Evolutionary conservation across 2,329 filamentous ascomycete species (phyloP), one percentile per base, ranked within the genome.

Genomic region (Fusarium begoniae): DNA sequence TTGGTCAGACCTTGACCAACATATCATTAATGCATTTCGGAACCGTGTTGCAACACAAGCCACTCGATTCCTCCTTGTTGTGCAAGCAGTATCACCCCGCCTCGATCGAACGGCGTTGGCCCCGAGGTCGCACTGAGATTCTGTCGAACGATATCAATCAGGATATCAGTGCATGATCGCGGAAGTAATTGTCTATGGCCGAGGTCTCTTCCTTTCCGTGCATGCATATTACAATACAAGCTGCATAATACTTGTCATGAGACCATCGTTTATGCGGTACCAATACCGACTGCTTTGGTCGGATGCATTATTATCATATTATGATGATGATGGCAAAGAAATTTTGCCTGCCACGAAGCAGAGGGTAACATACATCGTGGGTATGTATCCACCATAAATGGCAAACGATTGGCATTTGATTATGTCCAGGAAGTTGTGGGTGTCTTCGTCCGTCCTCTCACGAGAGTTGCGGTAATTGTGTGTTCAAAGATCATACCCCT

Each of bases 51-150:
- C 41, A 48, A 48, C 55, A 68, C 48, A 41, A 58, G 43, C 48
- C 54, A 40, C 30, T 44, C 43, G 48, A 35, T 40, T 51, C 30
- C 56, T 66, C 43, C 41, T 68, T 48, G 37, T 62, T 54, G 47
- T 43, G 24, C 55, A 50, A 68, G 44, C 48, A 54, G 48, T 54
- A 72, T 72, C 67, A 69, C 62, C 59, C 44, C 59, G 50, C 62
- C 60, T 56, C 47, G 66, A 75, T 75, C 59, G 73, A 75, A 73
- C 50, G 59, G 63, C 38, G 66, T 50, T 60, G 56, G 43, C 57
- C 41, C 63, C 41, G 35, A 60, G 50, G 71, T 71, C 43, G 56
- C 43, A 74, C 62, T 61, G 50, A 64, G 71, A 72, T 69, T 69
- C 48, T 60, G 71, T 70, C 59, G 24, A 59, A 63, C 61, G 17